Evolutionary conservation across 140 eudicot species (phyloP).

Genomic region (Erigeron philadelphicus): DNA sequence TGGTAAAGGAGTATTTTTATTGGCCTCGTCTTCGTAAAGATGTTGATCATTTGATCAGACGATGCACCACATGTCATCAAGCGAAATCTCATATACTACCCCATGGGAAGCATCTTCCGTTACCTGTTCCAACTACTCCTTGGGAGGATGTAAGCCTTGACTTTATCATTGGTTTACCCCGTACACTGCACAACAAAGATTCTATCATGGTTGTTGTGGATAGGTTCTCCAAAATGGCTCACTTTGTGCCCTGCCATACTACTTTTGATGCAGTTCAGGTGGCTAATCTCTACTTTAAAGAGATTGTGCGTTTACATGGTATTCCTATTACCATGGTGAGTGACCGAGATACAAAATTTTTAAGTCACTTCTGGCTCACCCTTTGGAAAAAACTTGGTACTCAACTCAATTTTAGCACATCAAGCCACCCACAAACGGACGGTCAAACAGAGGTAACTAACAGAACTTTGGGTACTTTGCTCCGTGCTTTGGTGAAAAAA

Average conservation of each 20-base stretch:
- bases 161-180: not conserved
- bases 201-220: conserved; percentile 4
- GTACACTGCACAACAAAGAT: conserved; percentile 1
- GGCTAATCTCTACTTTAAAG: not conserved
- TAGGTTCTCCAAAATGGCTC: conserved; percentile 7
- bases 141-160: not conserved
- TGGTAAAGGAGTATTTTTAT: not conserved
- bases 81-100: not conserved
- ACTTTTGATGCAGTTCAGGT: not conserved
- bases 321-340: not conserved
- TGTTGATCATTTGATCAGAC: not conserved
- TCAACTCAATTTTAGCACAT: not conserved
- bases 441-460: not conserved
- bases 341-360: not conserved
- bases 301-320: not conserved
- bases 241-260: not conserved
- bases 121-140: not conserved
- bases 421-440: conserved; percentile 5
- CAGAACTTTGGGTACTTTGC: not conserved
- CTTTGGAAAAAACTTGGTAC: not conserved
- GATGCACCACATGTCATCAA: not conserved
- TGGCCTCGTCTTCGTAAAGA: not conserved
- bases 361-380: not conserved
- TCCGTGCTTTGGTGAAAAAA: not conserved
- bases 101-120: not conserved